Percentiles rank a stretch among this genome's conserved stretches.
Evolutionary conservation across 169 alveolate species (phyloP).

Genomic region (Cryptosporidium meleagridis): DNA sequence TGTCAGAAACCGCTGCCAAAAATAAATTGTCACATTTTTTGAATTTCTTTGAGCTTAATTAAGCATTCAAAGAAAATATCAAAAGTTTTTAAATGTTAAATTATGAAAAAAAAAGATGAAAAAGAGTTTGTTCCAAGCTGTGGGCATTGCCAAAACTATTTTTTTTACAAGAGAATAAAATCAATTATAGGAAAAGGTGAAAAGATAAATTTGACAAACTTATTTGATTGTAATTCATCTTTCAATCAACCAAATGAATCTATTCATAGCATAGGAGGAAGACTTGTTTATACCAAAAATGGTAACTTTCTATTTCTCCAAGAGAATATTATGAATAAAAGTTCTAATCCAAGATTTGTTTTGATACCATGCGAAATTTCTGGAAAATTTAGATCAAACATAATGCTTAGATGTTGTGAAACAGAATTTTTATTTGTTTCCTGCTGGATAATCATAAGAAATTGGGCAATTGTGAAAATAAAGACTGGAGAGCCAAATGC

Average conservation of each 20-base stretch:
- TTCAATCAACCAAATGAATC: not conserved
- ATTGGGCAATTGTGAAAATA: conserved; percentile 41
- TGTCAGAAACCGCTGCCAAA: not conserved
- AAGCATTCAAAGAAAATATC: not conserved
- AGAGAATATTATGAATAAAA: not conserved
- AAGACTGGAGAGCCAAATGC: not conserved
- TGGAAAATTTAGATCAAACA: conserved; percentile 28
- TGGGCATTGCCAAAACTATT: conserved; percentile 3
- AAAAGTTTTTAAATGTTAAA: not conserved
- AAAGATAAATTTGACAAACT: not conserved
- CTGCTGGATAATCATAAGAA: conserved; percentile 18
- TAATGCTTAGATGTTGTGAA: conserved; percentile 20
- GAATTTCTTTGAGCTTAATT: not conserved
- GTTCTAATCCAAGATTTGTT: not conserved
- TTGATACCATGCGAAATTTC: conserved; percentile 45
- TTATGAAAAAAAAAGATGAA: not conserved
- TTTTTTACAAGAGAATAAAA: not conserved
- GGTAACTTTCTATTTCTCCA: conserved; percentile 41
- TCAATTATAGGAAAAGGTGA: not conserved
- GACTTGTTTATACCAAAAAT: conserved; percentile 27
- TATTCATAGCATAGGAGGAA: not conserved
- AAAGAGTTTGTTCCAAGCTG: conserved; percentile 22
- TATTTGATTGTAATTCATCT: not conserved
- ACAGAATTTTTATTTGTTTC: conserved; percentile 33
- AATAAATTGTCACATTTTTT: not conserved